These are phyloP conservation scores for Hondaea fermentalgiana DNA, from an alignment of 108 stramenopile genomes.

Conservation along the genomic window DNA sequence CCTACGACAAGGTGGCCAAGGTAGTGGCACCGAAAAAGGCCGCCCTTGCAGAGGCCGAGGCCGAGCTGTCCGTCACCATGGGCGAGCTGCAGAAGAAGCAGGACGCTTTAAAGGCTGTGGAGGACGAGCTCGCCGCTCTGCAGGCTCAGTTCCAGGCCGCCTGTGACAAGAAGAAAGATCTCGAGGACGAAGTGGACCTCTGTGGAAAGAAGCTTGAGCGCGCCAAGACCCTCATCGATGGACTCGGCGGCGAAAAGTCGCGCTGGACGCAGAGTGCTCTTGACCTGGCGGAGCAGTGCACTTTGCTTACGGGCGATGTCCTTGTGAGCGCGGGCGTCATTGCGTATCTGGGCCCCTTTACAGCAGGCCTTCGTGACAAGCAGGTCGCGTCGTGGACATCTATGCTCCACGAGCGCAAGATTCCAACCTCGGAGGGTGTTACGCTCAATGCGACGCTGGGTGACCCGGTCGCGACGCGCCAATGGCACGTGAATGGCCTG, in stretches of 20 bases:
- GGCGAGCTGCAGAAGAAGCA: constrained; percentile 46
- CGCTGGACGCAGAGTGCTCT: constrained; percentile 15
- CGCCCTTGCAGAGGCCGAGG: constrained; percentile 50
- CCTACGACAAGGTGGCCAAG: constrained; percentile 48
- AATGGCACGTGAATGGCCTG: constrained; percentile 56
- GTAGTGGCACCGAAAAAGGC: constrained; percentile 58
- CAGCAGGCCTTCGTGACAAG: constrained; percentile 39
- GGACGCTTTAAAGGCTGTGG: constrained; percentile 45
- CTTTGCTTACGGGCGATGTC: constrained; percentile 47
- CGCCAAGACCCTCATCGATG: constrained; percentile 50
- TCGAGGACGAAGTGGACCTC: constrained; percentile 39
- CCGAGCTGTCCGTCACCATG: constrained; percentile 42
- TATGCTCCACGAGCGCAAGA: constrained; percentile 27
- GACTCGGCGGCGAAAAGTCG: constrained; percentile 47
- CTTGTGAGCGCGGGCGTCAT: constrained; percentile 51
- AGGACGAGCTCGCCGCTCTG: constrained; percentile 45
- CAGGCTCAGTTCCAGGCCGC: constrained; percentile 44
- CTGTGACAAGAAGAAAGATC: constrained; percentile 37
- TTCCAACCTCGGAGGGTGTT: constrained; percentile 1
- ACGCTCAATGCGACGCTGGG: constrained; percentile 37
- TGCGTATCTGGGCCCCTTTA: constrained; percentile 62
- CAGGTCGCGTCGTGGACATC: constrained; percentile 40
- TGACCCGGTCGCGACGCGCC: constrained; percentile 44
- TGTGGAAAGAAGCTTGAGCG: constrained; percentile 50
- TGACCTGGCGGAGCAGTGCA: neutral